These are phyloP conservation scores for Dactylella cylindrospora DNA, from an alignment of 2,329 filamentous ascomycete genomes.

Conservation along the genomic window DNA sequence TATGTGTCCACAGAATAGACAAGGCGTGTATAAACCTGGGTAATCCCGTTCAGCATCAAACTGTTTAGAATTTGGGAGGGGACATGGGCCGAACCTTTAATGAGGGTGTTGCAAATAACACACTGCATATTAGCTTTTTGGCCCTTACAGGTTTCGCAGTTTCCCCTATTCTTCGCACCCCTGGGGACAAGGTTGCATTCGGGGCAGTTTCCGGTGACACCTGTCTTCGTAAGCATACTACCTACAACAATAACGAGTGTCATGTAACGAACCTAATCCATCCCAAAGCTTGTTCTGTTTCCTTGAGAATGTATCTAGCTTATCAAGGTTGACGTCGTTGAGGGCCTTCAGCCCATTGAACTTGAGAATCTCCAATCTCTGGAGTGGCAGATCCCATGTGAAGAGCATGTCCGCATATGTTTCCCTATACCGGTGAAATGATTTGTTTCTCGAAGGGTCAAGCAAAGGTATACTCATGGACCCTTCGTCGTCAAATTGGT, in stretches of 20 bases:
- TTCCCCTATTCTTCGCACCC: conserved; percentile 40
- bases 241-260: neutral
- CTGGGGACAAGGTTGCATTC: conserved; percentile 40
- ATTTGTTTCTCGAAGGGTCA: conserved; percentile 56
- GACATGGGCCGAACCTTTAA: conserved; percentile 47
- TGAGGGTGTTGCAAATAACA: conserved; percentile 48
- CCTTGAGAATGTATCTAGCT: conserved; percentile 31
- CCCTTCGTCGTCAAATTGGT: conserved; percentile 69
- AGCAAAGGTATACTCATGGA: conserved; percentile 64
- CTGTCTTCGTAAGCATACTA: conserved; percentile 4
- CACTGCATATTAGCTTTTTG: conserved; percentile 48
- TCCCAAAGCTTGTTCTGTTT: conserved; percentile 44
- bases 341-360: conserved; percentile 63
- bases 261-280: conserved; percentile 39
- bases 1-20: conserved; percentile 49
- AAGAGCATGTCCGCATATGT: conserved; percentile 70
- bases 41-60: neutral
- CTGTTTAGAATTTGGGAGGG: neutral
- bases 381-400: conserved; percentile 65
- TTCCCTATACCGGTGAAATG: conserved; percentile 64
- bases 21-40: conserved; percentile 47
- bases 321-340: conserved; percentile 26
- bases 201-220: conserved; percentile 26
- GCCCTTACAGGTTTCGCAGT: conserved; percentile 47
- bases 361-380: conserved; percentile 68